A percentile compares a stretch with the other conserved stretches of the same genome.
Conservation (phyloP, 768 basidiomycete species). For the Trametes maxima region DNA sequence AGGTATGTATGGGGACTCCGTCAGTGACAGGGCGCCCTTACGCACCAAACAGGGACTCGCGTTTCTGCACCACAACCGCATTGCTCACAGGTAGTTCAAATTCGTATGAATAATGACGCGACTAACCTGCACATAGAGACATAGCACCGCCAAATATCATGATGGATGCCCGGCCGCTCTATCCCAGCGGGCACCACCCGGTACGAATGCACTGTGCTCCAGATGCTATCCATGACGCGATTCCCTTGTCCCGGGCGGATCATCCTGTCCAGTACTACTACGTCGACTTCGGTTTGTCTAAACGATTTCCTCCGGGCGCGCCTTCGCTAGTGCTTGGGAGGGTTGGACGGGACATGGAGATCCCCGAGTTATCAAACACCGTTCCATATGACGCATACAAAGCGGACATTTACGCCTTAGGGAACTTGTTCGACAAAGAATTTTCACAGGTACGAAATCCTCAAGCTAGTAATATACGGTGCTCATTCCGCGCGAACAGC, state of each 20-base stretch:
- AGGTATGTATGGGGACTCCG: slow-evolving; percentile 1
- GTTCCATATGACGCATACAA: slow-evolving; percentile 35
- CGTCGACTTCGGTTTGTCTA: slow-evolving; percentile 28
- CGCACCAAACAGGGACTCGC: slow-evolving; percentile 22
- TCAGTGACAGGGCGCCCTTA: not conserved
- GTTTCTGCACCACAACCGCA: slow-evolving; percentile 28
- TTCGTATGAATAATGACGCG: not conserved
- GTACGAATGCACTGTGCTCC: slow-evolving; percentile 33
- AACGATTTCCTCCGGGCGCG: slow-evolving; percentile 7
- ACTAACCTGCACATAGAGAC: slow-evolving; percentile 21
- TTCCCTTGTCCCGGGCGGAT: slow-evolving; percentile 35
- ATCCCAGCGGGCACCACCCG: slow-evolving; percentile 25
- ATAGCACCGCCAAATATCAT: slow-evolving; percentile 25
- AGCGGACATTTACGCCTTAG: slow-evolving; percentile 34
- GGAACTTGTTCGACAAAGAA: slow-evolving; percentile 9
- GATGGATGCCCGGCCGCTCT: slow-evolving; percentile 26
- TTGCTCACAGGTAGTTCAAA: slow-evolving; percentile 31
- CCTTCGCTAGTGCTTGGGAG: slow-evolving; percentile 19
- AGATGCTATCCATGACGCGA: slow-evolving; percentile 35
- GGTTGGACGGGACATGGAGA: slow-evolving; percentile 18
- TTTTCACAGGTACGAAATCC: no score
- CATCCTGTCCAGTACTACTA: slow-evolving; percentile 37
- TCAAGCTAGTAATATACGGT: no score
- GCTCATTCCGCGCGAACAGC: no score
- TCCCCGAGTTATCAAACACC: slow-evolving; percentile 28